These are phyloP conservation scores for Chlamydomonas asymmetrica DNA, from an alignment of 139 green algal species.

Conservation along the genomic window DNA sequence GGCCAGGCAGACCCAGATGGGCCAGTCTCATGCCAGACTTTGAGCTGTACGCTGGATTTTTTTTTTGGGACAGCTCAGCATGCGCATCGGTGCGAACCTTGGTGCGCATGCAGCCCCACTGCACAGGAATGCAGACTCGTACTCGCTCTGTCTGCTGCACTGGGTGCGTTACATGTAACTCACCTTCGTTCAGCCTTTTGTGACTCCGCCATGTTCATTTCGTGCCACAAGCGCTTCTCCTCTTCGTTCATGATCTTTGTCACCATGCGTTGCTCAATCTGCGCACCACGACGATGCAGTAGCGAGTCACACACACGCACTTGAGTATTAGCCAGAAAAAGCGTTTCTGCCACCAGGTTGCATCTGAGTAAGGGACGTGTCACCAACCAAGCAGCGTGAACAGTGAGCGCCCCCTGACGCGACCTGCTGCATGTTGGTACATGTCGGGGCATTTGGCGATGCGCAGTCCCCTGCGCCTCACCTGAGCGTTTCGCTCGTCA, in stretches of 20 bases:
- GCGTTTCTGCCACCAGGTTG: neutral
- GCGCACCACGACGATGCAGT: too few relatives aligned
- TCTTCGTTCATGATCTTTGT: constrained; percentile 45
- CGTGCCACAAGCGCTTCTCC: constrained; percentile 56
- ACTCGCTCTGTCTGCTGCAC: neutral
- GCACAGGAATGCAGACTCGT: neutral
- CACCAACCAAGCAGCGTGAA: too few relatives aligned
- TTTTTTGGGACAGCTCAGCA: too few relatives aligned
- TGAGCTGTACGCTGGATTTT: too few relatives aligned
- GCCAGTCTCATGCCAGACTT: too few relatives aligned
- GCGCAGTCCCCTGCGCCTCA: neutral
- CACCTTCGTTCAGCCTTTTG: constrained; percentile 56
- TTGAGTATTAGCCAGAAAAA: neutral
- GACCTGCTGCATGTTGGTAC: too few relatives aligned
- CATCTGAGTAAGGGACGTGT: neutral
- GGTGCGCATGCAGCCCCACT: too few relatives aligned
- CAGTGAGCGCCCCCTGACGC: too few relatives aligned
- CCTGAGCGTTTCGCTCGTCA: constrained; percentile 55
- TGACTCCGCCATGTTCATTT: constrained; percentile 57
- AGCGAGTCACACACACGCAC: too few relatives aligned
- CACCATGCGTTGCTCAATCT: constrained; percentile 61
- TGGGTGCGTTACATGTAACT: neutral
- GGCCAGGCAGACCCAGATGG: too few relatives aligned
- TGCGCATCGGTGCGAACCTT: too few relatives aligned
- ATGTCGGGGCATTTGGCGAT: too few relatives aligned